phyloP scores from a whole-genome alignment of 139 green algal species.

The Raphidocelis subcapitata region DNA sequence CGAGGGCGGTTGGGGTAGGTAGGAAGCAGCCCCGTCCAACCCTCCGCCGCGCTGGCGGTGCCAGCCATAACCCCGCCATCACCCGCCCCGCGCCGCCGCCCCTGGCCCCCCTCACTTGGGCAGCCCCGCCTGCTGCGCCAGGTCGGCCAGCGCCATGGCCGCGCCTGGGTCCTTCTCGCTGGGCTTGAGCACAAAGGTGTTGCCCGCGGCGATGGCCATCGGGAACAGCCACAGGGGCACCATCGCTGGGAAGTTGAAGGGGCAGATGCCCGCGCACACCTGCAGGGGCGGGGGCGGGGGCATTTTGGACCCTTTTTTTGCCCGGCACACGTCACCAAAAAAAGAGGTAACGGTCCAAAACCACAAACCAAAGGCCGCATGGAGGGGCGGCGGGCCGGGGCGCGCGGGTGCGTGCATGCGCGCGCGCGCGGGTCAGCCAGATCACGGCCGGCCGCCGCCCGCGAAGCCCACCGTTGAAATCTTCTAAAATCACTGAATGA shows the following conservation, averaged over 20 bases:
- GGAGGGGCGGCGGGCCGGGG: not conserved
- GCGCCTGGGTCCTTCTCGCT: constrained; percentile 83
- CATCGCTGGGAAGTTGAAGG: constrained; percentile 97
- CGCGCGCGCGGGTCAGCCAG: too few relatives aligned
- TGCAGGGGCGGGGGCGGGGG: constrained; percentile 11
- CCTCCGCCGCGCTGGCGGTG: too few relatives aligned
- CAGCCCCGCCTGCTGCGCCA: constrained; percentile 79
- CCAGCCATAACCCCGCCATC: too few relatives aligned
- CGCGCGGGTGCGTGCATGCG: too few relatives aligned
- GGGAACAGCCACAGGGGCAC: constrained; percentile 91
- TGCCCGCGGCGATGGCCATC: constrained; percentile 76
- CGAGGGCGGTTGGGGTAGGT: too few relatives aligned
- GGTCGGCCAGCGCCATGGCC: constrained; percentile 78
- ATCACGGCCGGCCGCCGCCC: too few relatives aligned
- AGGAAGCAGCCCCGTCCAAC: too few relatives aligned
- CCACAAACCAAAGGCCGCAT: not conserved
- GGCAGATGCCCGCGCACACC: constrained; percentile 89
- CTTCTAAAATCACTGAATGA: too few relatives aligned
- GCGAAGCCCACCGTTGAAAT: too few relatives aligned
- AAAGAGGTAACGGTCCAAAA: not conserved
- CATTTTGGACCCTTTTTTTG: too few relatives aligned
- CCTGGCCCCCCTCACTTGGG: constrained; percentile 52
- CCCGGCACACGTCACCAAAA: too few relatives aligned
- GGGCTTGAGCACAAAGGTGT: constrained; percentile 92
- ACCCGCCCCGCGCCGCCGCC: too few relatives aligned